Conservation (phyloP, 305 asterid species). For the Plantago lanceolata region DNA sequence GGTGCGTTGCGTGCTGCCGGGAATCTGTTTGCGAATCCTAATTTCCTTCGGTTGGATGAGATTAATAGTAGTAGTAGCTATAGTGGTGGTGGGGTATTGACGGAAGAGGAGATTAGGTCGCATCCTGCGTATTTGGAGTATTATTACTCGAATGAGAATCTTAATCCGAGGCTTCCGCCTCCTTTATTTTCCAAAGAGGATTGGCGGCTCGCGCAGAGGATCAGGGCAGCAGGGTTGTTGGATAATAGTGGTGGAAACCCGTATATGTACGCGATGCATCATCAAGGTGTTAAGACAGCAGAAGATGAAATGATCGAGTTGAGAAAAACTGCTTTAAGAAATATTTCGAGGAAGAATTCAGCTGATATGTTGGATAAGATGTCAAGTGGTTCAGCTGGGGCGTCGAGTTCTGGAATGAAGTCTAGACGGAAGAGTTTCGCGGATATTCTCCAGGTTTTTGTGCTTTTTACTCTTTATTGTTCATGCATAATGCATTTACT, state of each 20-base stretch:
- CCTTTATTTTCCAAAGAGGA: conserved; percentile 66
- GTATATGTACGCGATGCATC: conserved; percentile 43
- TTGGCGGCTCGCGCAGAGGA: conserved; percentile 70
- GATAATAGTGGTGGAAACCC: conserved; percentile 42
- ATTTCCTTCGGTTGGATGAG: conserved; percentile 29
- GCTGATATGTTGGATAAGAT: conserved; percentile 42
- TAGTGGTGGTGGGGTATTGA: conserved; percentile 28
- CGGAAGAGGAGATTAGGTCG: conserved; percentile 79
- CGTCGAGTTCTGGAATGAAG: conserved; percentile 52
- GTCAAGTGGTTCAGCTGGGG: conserved; percentile 28
- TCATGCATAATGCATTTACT: not conserved
- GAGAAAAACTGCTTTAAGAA: conserved; percentile 61
- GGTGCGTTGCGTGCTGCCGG: conserved; percentile 61
- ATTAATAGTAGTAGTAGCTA: conserved; percentile 21
- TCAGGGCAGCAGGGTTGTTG: conserved; percentile 46
- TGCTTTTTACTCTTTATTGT: conserved; percentile 2
- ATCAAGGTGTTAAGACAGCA: conserved; percentile 29
- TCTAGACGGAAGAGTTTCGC: conserved; percentile 78
- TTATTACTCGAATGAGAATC: conserved; percentile 75
- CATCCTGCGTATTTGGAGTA: conserved; percentile 75
- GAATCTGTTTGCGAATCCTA: conserved; percentile 42
- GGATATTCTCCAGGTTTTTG: conserved; percentile 69
- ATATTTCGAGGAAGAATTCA: conserved; percentile 54
- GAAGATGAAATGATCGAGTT: conserved; percentile 59
- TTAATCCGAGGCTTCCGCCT: conserved; percentile 74